Base-by-base conservation (phyloP, 2,329 filamentous ascomycete species). In the Parafenestella ontariensis region DNA sequence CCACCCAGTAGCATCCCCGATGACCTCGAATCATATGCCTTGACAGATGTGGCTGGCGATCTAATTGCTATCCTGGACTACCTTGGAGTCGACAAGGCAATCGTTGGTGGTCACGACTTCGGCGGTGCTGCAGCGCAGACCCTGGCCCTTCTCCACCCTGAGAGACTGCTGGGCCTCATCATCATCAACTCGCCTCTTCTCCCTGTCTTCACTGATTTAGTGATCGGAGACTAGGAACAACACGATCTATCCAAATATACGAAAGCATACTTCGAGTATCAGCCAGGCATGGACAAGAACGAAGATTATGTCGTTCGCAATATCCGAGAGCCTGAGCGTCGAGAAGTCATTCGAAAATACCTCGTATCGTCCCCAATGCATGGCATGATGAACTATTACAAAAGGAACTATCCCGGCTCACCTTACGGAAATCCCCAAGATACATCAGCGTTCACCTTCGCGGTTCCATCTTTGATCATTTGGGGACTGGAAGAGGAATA, bases 51-150 rank as follows among this genome's bases (percentile, higher is more conserved):
- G 17, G 39, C 26, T 2, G 41, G 28, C 1, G 54, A 57, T 21
- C 9, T 57, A 10, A 36, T 46, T 5, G 40, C 49, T 41, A 53
- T 57, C 26, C 43, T 57, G 37, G 40, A 52, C 44, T 43, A 57
- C 31, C 44, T 53, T 29, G 45, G 33, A 11, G 34, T 23, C 11
- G 20, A 10, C 6, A 52, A 42, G 3, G 49, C 36, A 3, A 41
- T 41, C 8, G 15, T 57, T 3, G 41, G 49, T 17, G 49, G 49
- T 15, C 54, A 57, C 21, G 54, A 57, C 24, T 44, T 52, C 15
- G 54, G 54, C 13, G 54, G 54, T 23, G 46, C 15, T 3, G 26
- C 49, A 10, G 49, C 37, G 2, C 49, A 53, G 21, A 9, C 21
- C 17, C 49, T 52, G 34, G 31, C 54, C 3, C 40, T 40, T 15